These are phyloP conservation scores for Argentina anserina DNA, from an alignment of 306 rosid species.

Conservation along the genomic window DNA sequence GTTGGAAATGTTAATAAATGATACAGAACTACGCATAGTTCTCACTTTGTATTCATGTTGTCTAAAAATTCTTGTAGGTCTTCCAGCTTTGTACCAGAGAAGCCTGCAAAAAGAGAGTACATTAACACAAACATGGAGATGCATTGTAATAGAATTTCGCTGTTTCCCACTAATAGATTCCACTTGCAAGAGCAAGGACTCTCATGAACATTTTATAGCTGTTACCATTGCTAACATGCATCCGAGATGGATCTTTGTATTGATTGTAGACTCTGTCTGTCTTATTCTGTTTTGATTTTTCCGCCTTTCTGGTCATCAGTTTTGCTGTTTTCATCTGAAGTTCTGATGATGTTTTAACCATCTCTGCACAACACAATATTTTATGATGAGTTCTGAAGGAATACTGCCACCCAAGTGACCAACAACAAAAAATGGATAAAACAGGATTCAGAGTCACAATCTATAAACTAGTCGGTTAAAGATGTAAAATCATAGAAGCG, in stretches of 20 bases:
- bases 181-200: constrained; percentile 14
- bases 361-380: constrained; percentile 41
- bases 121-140: constrained; percentile 10
- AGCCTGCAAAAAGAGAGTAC: constrained; percentile 44
- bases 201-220: constrained; percentile 4
- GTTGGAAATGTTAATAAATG: neutral
- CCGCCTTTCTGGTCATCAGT: constrained; percentile 35
- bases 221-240: constrained; percentile 39
- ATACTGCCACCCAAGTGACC: neutral
- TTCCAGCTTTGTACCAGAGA: constrained; percentile 42
- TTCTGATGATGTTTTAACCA: constrained; percentile 54
- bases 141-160: too few species aligned
- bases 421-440: constrained; percentile 14
- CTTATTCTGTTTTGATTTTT: constrained; percentile 36
- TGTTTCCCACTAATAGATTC: neutral
- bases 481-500: neutral
- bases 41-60: constrained; percentile 40
- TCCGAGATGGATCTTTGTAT: constrained; percentile 29
- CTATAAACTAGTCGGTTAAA: neutral
- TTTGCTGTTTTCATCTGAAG: constrained; percentile 43
- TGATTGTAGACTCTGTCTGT: constrained; percentile 28
- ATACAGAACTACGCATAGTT: constrained; percentile 1
- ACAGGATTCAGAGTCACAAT: neutral
- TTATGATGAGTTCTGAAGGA: constrained; percentile 2
- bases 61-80: constrained; percentile 36